Base-by-base conservation (phyloP, 306 rosid species). In the Sesbania bispinosa region DNA sequence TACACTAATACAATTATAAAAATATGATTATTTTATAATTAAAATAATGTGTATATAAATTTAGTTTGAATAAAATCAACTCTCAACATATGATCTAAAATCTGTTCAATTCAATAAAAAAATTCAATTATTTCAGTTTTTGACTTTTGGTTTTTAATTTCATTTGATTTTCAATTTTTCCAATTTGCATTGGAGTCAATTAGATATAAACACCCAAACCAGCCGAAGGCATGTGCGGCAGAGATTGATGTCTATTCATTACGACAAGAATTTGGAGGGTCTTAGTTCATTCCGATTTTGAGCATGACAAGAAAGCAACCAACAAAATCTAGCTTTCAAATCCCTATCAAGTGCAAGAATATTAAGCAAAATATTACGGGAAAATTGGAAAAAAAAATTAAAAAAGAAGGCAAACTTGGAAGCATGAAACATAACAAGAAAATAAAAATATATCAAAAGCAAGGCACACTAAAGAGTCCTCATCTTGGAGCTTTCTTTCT, bases 401-500 rank as follows among this genome's bases (percentile, higher is more conserved):
- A 39, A 43, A 73, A 18, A n/a, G 3, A 10, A 42, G 24, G 20
- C 53, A 39, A 68, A 29, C 63, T 16, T 14, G 13, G 18, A 26
- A 62, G 9, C 43, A 11, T 52, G 42, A 57, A 66, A 85, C 7
- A 10, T 33, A 45, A 39, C 59, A 60, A 20, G 66, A 46, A 18
- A 52, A 30, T 58, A 6, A 18, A 10, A 13, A 39, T n/a, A 38
- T 13, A 75, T 43, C 60, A 47, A 13, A 65, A 65, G 23, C 16
- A 58, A 53, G 30, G 6, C 57, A 20, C 62, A 54, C 54, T 33
- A 27, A 18, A 66, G 15, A 58, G 32, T 64, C 71, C 36, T 92
- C 76, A 85, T 87, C 91, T 87, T 59, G 87, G 82, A 35, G 82
- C 80, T 80, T 94, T 94, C 85, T 87, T 88, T 81, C 99, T 87